phyloP scores from a whole-genome alignment of 495 filamentous ascomycete species.

The Chaetomidium leptoderma region DNA sequence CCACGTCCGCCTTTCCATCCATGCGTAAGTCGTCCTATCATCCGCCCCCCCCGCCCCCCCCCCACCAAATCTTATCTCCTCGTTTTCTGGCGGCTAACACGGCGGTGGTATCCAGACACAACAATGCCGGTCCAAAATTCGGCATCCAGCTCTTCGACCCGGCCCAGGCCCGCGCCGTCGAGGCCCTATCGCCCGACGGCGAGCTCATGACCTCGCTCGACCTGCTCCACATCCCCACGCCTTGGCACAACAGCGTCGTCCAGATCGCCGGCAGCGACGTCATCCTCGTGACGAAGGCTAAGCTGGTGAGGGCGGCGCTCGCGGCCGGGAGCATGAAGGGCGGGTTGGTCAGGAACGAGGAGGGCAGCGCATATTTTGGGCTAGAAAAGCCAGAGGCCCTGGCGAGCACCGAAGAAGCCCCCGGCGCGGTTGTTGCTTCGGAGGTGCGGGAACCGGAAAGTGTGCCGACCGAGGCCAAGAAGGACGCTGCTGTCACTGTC shows the following conservation, averaged over 20 bases:
- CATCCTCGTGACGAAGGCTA: conserved; percentile 20
- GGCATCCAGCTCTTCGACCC: conserved; percentile 23
- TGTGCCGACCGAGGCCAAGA: background rate
- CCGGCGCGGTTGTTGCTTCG: background rate
- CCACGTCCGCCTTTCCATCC: conserved; percentile 18
- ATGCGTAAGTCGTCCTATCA: conserved; percentile 9
- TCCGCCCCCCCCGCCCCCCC: too few relatives aligned
- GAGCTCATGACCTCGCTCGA: conserved; percentile 21
- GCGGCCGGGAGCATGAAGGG: conserved; percentile 9
- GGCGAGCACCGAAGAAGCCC: background rate
- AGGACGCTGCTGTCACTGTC: background rate
- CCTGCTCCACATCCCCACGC: conserved; percentile 22
- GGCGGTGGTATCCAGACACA: conserved; percentile 15
- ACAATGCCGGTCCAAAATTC: conserved; percentile 23
- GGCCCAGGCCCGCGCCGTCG: conserved; percentile 12
- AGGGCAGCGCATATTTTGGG: conserved; percentile 8
- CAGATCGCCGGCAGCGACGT: conserved; percentile 13
- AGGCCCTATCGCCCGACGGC: conserved; percentile 11
- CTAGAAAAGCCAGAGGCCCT: too few relatives aligned
- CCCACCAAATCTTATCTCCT: background rate
- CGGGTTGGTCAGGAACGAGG: background rate
- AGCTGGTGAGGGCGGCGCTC: conserved; percentile 16
- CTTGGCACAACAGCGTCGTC: conserved; percentile 22
- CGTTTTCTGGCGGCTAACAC: too few relatives aligned
- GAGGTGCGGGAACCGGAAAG: too few relatives aligned